Evolutionary conservation across 176 grass and related monocot species (phyloP), one percentile per base, ranked within the genome.

Genomic region (Hordeum marinum): DNA sequence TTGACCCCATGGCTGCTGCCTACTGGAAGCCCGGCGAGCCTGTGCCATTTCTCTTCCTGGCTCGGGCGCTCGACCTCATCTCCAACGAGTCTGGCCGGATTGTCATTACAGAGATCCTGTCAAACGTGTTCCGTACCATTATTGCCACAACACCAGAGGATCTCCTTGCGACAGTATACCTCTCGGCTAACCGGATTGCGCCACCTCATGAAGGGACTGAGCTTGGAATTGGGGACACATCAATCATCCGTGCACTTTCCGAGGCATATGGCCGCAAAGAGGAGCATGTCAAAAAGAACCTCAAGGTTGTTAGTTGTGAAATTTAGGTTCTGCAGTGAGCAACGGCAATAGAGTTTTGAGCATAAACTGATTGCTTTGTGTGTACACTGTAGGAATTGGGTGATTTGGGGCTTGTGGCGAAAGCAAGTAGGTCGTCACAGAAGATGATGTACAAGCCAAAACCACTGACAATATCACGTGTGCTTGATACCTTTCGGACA

Each of bases 211-310:
- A 96, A 71, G 96, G 96, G 9, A 92, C 89, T 79, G 96, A 99
- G 76, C 96, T 99, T 50, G 96, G 96, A 43, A 96, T 99, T 61
- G 96, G 93, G 32, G 96, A 96, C 43, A 90, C 96, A 6, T 91
- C 96, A 36, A 85, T 99, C 25, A 90, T 99, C 46, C 94, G 92
- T 60, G 96, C 96, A 31, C 96, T 99, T 43, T 84, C 91, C 0
- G 96, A 99, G 82, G 96, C 96, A 79, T 99, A 99, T 66, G 96
- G 96, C 23, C 90, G 96, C 68, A 99, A 92, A 72, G 96, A 99
- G 82, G 93, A 99, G 32, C 96, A 99, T 80, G 93, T 96, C 63
- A 99, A 94, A 84, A 99, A 99, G 73, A 90, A 94, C 65, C 89
- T 94, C 35, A 96, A 92, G 90, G 96, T 99, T 52, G 46, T 78